Evolutionary conservation across 208 protist species (phyloP), one percentile per base, ranked within the genome.

Genomic region (Acanthamoeba sp.): DNA sequence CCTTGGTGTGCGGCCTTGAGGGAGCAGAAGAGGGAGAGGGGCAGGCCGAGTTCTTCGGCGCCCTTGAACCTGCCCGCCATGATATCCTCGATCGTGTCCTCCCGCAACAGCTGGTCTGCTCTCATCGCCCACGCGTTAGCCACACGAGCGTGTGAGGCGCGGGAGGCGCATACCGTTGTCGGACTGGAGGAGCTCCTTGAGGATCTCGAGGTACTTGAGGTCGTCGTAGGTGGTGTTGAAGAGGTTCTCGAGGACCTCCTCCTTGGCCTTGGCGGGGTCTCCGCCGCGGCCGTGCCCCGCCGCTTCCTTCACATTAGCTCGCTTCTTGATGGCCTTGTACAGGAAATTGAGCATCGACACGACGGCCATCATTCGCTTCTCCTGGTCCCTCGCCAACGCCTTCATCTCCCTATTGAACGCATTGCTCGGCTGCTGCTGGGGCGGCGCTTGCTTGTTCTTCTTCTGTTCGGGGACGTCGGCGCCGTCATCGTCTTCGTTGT

Each of bases 211-310:
- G 45, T 85, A 85, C 45, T 85, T 85, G 76, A 85, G 76, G n/a
- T 85, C 76, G 45, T 85, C 76, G 76, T 85, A 85, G 42, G 76
- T 85, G 27, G 76, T 85, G 45, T 57, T 85, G 76, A 85, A 85
- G 32, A 85, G 45, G 42, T 85, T 85, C 38, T 85, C 76, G 16
- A 85, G 76, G 22, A 85, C 24, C 12, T 52, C 38, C 18, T 85
- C 76, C 76, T 36, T 55, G 10, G 20, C 38, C 76, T 85, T n/a
- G 20, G 45, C 45, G 45, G 45, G 9, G 14, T 59, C 52, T 82
- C 36, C 40, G 16, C 69, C 36, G 2, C 4, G 34, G 59, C 27
- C 20, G n/a, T 66, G 59, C 59, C 14, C 20, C 59, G 59, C 18
- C 3, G 20, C 20, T 10, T 22, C 59, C 59, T 66, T 66, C 59